These are phyloP conservation scores for Neospora caninum DNA, from an alignment of 169 alveolate species.

Conservation along the genomic window DNA sequence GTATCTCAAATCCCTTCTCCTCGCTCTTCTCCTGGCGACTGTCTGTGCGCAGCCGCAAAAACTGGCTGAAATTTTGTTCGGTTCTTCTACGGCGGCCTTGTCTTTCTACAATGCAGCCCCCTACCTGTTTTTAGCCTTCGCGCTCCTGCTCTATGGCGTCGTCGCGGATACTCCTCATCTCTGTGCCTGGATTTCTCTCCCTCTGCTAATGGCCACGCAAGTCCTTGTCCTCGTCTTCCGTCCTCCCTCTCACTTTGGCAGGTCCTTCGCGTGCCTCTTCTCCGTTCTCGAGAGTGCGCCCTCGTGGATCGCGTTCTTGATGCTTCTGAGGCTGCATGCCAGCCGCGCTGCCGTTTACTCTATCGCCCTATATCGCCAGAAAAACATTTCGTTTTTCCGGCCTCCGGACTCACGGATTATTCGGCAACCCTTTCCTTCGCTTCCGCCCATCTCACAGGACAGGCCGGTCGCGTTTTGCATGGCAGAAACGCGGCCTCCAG, in stretches of 20 bases:
- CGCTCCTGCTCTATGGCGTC: background rate
- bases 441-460: background rate
- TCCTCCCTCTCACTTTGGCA: background rate
- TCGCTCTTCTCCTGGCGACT: background rate
- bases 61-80: background rate
- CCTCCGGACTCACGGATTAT: slow-evolving; percentile 2
- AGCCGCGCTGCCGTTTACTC: background rate
- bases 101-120: background rate
- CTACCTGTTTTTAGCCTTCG: background rate
- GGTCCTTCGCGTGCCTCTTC: background rate
- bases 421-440: background rate
- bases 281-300: background rate
- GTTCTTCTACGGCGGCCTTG: background rate
- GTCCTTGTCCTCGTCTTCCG: background rate
- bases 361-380: background rate
- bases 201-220: background rate
- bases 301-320: background rate
- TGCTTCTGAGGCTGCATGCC: background rate
- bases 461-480: too few species aligned
- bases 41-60: background rate
- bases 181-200: background rate
- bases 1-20: background rate
- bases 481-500: too few species aligned
- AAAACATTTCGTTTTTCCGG: background rate
- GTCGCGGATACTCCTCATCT: background rate